These are phyloP conservation scores for Globisporangium ultimum DNA, from an alignment of 352 stramenopile species.

Conservation along the genomic window DNA sequence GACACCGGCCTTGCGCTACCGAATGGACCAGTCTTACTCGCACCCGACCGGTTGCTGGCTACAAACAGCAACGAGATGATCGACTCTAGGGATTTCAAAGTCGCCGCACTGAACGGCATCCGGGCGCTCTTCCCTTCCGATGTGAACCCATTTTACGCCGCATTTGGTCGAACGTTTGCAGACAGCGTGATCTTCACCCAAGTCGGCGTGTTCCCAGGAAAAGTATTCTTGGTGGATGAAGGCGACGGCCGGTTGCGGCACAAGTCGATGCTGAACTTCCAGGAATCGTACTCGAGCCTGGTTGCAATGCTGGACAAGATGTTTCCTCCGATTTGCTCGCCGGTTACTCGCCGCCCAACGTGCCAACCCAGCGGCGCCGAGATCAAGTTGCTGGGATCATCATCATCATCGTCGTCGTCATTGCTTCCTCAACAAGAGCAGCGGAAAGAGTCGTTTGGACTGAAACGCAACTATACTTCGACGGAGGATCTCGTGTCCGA, in stretches of 20 bases:
- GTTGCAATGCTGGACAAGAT: constrained; percentile 60
- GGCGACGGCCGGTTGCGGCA: constrained; percentile 53
- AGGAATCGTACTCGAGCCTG: constrained; percentile 67
- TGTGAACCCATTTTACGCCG: constrained; percentile 82
- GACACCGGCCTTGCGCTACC: constrained; percentile 34
- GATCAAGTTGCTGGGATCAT: constrained; percentile 6
- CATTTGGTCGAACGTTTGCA: constrained; percentile 61
- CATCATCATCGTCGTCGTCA: constrained; percentile 9
- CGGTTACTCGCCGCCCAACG: constrained; percentile 4
- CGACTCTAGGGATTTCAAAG: constrained; percentile 62
- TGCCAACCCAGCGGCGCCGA: not conserved
- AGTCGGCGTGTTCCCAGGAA: constrained; percentile 74
- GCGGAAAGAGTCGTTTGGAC: not conserved
- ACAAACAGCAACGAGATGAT: constrained; percentile 37
- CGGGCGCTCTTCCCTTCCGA: constrained; percentile 66
- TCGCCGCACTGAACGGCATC: constrained; percentile 57
- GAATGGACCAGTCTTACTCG: constrained; percentile 67
- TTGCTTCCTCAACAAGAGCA: no score
- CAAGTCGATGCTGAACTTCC: constrained; percentile 54
- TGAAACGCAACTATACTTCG: constrained; percentile 9
- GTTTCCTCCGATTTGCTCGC: constrained; percentile 70
- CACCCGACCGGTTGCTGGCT: constrained; percentile 53
- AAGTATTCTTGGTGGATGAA: constrained; percentile 70
- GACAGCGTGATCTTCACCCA: constrained; percentile 61
- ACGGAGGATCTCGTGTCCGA: constrained; percentile 50